Evolutionary conservation across 768 basidiomycete species (phyloP), one percentile per base, ranked within the genome.

Genomic region (Amanita molliuscula): DNA sequence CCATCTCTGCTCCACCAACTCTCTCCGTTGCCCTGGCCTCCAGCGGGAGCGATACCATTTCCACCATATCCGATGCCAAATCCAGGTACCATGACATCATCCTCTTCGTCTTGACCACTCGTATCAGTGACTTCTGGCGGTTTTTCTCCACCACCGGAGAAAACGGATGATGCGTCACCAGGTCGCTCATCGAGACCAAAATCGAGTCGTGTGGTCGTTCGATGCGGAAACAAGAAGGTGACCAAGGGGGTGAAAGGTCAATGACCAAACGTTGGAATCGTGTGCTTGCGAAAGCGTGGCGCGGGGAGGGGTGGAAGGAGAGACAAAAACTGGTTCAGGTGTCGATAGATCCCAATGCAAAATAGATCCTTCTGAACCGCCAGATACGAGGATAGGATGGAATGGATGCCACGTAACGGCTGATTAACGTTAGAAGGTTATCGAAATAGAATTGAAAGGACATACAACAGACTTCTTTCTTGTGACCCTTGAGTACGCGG

Each of bases 151-250:
- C 85, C 87, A 6, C 79, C 84, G 0, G 79, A 79, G 64, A 89
- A 89, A 36, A 82, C 88, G 48, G 77, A 79, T n/a, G 76, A 72
- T 1, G 76, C 73, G 57, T 90, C 88, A n/a, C 89, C 88, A 0
- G 89, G 89, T 3, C 89, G 77, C 61, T 92, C 89, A 58, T n/a
- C 95, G 80, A 43, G 84, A 84, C 95, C 96, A 98, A 76, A 98
- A 99, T n/a, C 94, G 80, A 5, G 95, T 96, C 4, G 96, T 97
- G 69, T 94, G 91, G 72, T 99, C 96, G 70, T 96, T 98, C n/a
- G 88, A 88, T 8, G 86, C 96, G 54, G 81, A 84, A 54, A 84
- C 92, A 58, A 99, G 82, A 58, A 98, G 76, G 67, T 98, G 94
- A 0, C 96, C 95, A 13, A 98, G 79, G 0, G 95, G 94, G 67